phyloP scores from a whole-genome alignment of 2,329 filamentous ascomycete genomes.

The Capronia epimyces region DNA sequence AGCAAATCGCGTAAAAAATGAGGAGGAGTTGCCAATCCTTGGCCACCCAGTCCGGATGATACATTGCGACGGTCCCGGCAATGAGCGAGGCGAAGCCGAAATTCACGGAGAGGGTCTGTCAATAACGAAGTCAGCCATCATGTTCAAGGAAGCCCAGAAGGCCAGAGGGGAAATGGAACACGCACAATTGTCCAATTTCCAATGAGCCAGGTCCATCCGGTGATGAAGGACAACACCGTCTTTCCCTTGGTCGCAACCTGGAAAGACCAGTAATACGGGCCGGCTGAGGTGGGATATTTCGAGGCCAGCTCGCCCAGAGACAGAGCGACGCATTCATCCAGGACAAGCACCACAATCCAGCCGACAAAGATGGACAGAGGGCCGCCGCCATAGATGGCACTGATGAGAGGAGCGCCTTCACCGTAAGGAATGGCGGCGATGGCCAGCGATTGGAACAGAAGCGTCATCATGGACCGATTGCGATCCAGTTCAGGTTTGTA shows the following conservation, averaged over 20 bases:
- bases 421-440: conserved; percentile 52
- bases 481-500: conserved; percentile 55
- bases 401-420: conserved; percentile 44
- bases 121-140: conserved; percentile 35
- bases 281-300: conserved; percentile 43
- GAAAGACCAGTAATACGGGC: conserved; percentile 52
- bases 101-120: conserved; percentile 46
- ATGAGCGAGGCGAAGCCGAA: conserved; percentile 54
- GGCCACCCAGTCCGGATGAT: conserved; percentile 49
- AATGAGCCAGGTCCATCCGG: conserved; percentile 50
- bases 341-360: conserved; percentile 50
- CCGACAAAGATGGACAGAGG: conserved; percentile 54
- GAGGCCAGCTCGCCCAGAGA: conserved; percentile 50
- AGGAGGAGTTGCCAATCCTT: conserved; percentile 63
- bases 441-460: conserved; percentile 57
- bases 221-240: conserved; percentile 48
- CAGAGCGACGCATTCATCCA: conserved; percentile 50
- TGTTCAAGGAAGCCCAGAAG: background rate
- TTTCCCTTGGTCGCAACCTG: conserved; percentile 39
- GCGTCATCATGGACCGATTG: conserved; percentile 55
- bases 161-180: background rate
- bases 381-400: conserved; percentile 44
- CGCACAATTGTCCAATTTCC: conserved; percentile 41
- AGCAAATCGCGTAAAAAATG: conserved; percentile 64
- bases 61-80: conserved; percentile 50